These are phyloP conservation scores for Phyllosticta capitalensis DNA, from an alignment of 2,329 filamentous ascomycete genomes.

Conservation along the genomic window DNA sequence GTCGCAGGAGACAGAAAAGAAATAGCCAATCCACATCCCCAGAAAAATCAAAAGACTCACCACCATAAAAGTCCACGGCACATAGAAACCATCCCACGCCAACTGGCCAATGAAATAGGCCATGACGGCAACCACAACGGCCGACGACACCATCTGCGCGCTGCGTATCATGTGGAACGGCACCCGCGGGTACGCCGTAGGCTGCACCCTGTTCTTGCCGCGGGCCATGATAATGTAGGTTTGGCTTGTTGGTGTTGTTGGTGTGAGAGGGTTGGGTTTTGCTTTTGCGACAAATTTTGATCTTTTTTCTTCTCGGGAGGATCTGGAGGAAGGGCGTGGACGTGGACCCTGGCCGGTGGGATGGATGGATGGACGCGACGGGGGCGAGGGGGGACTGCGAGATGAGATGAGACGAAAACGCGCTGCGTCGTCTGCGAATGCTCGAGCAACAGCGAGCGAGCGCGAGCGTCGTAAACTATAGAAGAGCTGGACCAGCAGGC, in stretches of 20 bases:
- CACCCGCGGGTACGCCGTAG: slow-evolving; percentile 34
- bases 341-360: too few relatives aligned
- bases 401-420: too few relatives aligned
- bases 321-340: too few relatives aligned
- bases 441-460: too few relatives aligned
- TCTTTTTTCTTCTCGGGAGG: too few relatives aligned
- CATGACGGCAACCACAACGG: slow-evolving; percentile 46
- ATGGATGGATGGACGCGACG: too few relatives aligned
- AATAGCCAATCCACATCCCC: not conserved
- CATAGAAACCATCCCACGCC: slow-evolving; percentile 39
- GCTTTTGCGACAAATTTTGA: not conserved
- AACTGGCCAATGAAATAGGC: slow-evolving; percentile 48
- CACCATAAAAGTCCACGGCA: slow-evolving; percentile 52
- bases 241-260: not conserved
- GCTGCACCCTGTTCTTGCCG: slow-evolving; percentile 15
- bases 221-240: too few relatives aligned
- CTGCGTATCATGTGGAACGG: slow-evolving; percentile 34
- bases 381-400: too few relatives aligned
- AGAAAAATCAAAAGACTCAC: slow-evolving; percentile 29
- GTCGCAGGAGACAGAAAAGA: not conserved
- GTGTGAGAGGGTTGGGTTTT: too few relatives aligned
- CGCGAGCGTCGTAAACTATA: too few relatives aligned
- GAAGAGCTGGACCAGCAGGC: too few relatives aligned
- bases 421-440: too few relatives aligned
- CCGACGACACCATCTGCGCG: slow-evolving; percentile 33